These are phyloP conservation scores for Limnanthes douglasii DNA, from an alignment of 345 rosid genomes.

Conservation along the genomic window DNA sequence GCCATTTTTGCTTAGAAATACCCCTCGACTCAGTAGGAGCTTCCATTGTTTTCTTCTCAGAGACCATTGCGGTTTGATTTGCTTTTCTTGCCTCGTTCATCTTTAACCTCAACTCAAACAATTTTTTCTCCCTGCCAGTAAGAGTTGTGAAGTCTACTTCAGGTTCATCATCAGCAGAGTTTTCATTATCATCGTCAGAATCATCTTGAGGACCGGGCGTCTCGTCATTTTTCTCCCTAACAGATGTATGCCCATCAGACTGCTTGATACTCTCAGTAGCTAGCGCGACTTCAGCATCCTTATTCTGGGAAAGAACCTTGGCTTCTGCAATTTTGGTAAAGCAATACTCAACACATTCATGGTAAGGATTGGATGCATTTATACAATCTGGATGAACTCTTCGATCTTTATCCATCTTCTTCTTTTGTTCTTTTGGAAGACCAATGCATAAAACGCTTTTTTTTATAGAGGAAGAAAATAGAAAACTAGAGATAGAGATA, in stretches of 20 bases:
- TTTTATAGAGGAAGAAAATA: too few species aligned
- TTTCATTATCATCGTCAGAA: slow-evolving; percentile 27
- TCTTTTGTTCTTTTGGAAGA: too few species aligned
- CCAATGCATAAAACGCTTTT: too few species aligned
- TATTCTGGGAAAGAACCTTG: slow-evolving; percentile 19
- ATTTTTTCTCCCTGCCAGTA: slow-evolving; percentile 69
- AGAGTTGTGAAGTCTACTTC: slow-evolving; percentile 49
- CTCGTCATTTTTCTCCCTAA: too few species aligned
- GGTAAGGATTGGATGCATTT: slow-evolving; percentile 63
- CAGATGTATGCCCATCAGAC: too few species aligned
- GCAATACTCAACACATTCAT: slow-evolving; percentile 74
- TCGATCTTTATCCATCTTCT: slow-evolving; percentile 29
- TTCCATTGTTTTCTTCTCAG: slow-evolving; percentile 90
- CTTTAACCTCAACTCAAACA: slow-evolving; percentile 73
- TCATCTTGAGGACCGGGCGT: too few species aligned
- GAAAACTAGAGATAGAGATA: too few species aligned
- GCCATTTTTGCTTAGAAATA: slow-evolving; percentile 89
- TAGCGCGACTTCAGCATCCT: too few species aligned
- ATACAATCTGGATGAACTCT: slow-evolving; percentile 53
- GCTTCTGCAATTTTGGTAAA: slow-evolving; percentile 61
- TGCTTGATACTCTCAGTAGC: too few species aligned
- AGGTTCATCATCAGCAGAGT: slow-evolving; percentile 23
- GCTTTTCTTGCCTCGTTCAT: slow-evolving; percentile 90
- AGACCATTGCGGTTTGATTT: slow-evolving; percentile 74
- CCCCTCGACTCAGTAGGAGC: slow-evolving; percentile 74